Evolutionary conservation across 495 filamentous ascomycete species (phyloP), one percentile per base, ranked within the genome.

Genomic region (Corynascus novoguineensis): DNA sequence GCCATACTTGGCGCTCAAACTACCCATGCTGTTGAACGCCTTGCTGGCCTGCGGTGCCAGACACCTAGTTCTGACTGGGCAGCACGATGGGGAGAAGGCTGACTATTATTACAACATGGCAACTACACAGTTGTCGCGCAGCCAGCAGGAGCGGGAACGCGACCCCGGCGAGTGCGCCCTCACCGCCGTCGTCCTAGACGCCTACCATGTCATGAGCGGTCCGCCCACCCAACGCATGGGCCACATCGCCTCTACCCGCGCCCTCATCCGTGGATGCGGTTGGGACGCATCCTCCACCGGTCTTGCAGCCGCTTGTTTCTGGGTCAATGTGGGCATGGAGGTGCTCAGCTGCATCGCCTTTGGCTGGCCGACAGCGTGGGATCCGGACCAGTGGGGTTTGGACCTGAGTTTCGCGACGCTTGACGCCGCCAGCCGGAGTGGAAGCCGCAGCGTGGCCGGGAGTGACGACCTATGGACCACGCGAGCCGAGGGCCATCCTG

Each of bases 291-390:
- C 79, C 50, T 87, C 87, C 25, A 78, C 77, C 4, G 90, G 91
- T 4, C 81, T 97, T 41, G 91, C 90, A 9, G 84, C 86, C 1
- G 89, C 92, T 11, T 97, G 92, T 69, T 97, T 97, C 71, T 97
- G 92, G 91, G 71, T 96, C 17, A 97, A 95, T 63, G 83, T 95
- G 14, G 84, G 86, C 15, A 87, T 95, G 83, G 93, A 98, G 66
- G 73, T 97, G 12, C 78, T 97, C 22, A 88, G 82, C 60, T 96
- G 91, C 70, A 72, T 97, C 21, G 83, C 88, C 57, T 89, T 90
- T 69, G 90, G 90, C 69, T 95, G 90, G 88, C 81, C 86, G 57
- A 80, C 91, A 3, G 84, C 90, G 1, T 97, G 91, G 91, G 82
- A 96, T 41, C 92, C 92, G 3, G 90, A 96, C 68, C 82, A 87